Percentiles rank a stretch among this genome's conserved stretches.
Conservation (phyloP, 331 rosid genomes). For the Malus hybrid region DNA sequence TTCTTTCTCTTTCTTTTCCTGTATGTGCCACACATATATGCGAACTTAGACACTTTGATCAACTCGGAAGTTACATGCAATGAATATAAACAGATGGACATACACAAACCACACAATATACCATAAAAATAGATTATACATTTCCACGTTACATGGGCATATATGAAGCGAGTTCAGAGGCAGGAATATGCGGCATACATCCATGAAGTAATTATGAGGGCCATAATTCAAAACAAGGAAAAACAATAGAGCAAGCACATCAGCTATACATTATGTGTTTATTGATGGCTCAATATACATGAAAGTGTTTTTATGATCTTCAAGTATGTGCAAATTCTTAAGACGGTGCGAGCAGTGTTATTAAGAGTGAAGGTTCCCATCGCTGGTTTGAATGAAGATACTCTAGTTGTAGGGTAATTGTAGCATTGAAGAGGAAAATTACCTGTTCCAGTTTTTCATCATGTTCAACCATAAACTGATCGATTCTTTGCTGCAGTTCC, state of each 20-base stretch:
- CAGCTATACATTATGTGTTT: background rate
- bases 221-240: background rate
- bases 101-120: background rate
- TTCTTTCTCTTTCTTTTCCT: constrained; percentile 76
- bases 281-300: background rate
- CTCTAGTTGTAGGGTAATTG: background rate
- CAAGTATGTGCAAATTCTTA: background rate
- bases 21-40: constrained; percentile 12
- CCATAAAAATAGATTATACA: background rate
- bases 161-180: background rate
- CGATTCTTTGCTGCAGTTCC: constrained; percentile 55
- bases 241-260: background rate
- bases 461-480: constrained; percentile 47
- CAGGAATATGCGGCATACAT: background rate
- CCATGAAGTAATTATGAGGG: background rate
- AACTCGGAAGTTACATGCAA: background rate
- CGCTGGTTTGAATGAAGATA: background rate
- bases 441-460: constrained; percentile 76
- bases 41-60: background rate
- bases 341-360: background rate
- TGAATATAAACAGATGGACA: background rate
- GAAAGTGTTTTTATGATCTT: background rate
- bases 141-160: background rate
- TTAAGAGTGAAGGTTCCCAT: background rate
- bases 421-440: background rate